Evolutionary conservation across 1,284 basidiomycete genomes (phyloP), one percentile per base, ranked within the genome.

Genomic region (Cutaneotrichosporon cyanovorans): DNA sequence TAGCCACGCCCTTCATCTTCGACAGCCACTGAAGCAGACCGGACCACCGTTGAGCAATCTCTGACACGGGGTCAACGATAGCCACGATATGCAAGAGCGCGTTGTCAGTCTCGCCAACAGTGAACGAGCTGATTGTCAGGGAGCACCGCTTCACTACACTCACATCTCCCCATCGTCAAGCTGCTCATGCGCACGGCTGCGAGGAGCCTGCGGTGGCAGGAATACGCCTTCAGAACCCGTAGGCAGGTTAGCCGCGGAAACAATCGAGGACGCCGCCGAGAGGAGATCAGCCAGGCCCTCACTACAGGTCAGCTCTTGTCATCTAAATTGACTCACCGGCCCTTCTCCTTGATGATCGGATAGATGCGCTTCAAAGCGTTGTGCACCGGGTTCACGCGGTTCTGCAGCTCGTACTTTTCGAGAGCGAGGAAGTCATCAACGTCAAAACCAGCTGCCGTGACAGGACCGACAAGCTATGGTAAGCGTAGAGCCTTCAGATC

Each of bases 61-160:
- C 85, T 36, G 84, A 88, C 21, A 96, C 65, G 1, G 93, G 93
- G 62, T 97, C 86, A 8, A 97, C 55, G 5, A 96, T 64, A 8
- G 85, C 77, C 1, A 79, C 83, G 33, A 96, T 73, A 32, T 85
- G 82, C 53, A 84, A 80, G 16, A 85, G 60, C 0, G 91, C 84
- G 0, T 76, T 80, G 0, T 74, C 63, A 7, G 79, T 77, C 55
- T 87, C 75, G 4, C 90, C 89, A 35, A 82, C 70, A 21, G 78
- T 71, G 62, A 91, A 83, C 4, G 80, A 77, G 14, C 85, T 88
- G 54, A 19, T 8, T 37, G 20, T 5, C 16, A 21, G 16, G 12
- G 16, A 22, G 16, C 18, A 16, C 18, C 8, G 12, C 25, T 7
- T 7, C 9, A 5, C 1, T 28, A 7, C n/a, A 74, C 77, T 51